Base-by-base conservation (phyloP, 805 yeast species). In the Metschnikowia chrysomelidarum region DNA sequence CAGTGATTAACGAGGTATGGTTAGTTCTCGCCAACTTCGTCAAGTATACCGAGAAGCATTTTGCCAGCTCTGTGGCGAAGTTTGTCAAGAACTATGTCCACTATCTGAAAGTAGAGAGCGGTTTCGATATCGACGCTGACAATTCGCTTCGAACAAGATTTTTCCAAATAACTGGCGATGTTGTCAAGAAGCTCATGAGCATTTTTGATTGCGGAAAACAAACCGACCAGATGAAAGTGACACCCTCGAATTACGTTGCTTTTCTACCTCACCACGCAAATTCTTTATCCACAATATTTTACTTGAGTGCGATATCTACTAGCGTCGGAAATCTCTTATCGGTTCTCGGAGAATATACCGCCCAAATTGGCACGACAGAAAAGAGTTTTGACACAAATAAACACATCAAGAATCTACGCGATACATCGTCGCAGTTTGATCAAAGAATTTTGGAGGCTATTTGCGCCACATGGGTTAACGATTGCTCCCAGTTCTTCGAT, bases 381-480 rank as follows among this genome's bases (percentile, higher is more conserved):
- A 58, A 56, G 22, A 54, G 60, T 30, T 32, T 49, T 8, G 69
- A 65, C 23, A 64, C 71, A 13, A 66, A 67, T 44, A 62, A 59
- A 40, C 42, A 54, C 21, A 48, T 67, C 34, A 65, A 65, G 32
- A 44, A 46, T 26, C 55, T 67, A 37, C 46, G 70, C 27, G 53
- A 44, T n/a, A 48, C 62, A 3, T 58, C 67, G 4, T 17, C 48
- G 8, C 45, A 54, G 13, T 57, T 64, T 12, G 66, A 61, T 38
- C 73, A 65, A 44, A 57, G 56, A 30, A 58, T 66, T 10, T 40
- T 67, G 33, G 72, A 67, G 46, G 71, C 69, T 1, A 46, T 59
- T 2, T 67, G 72, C 44, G 56, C 71, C 4, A 63, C 62, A 1
- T 67, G 72, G 72, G 66, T 67, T 4, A 67, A 67, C 39, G 73